Evolutionary conservation across 768 basidiomycete species (phyloP).

Genomic region (Amanita phalloides): DNA sequence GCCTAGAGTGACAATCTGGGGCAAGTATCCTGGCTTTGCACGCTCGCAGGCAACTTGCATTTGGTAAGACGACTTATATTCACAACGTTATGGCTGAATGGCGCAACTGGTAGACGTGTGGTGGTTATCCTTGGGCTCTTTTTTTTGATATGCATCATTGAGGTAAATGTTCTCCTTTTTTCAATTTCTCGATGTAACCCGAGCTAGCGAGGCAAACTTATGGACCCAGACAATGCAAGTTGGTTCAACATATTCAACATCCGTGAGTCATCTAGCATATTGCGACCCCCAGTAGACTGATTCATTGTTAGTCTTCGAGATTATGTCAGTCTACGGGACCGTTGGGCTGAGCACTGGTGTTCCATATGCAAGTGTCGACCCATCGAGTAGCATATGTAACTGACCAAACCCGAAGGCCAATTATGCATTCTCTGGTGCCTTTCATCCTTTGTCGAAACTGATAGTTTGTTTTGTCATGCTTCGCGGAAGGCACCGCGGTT

Average conservation of each 20-base stretch:
- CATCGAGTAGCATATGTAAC: not conserved
- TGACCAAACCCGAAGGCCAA: conserved; percentile 42
- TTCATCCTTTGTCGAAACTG: conserved; percentile 76
- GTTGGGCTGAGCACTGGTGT: conserved; percentile 87
- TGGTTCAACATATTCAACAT: conserved; percentile 87
- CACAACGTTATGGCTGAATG: not conserved
- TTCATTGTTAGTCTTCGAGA: conserved; percentile 58
- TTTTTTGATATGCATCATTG: conserved; percentile 91
- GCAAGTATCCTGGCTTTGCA: conserved; percentile 72
- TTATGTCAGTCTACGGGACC: conserved; percentile 81
- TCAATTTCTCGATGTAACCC: not conserved
- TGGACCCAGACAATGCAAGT: conserved; percentile 33
- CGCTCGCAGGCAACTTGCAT: conserved; percentile 81
- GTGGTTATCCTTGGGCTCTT: conserved; percentile 79
- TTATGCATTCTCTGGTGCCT: conserved; percentile 72
- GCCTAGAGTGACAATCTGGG: conserved; percentile 54
- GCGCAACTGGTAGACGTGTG: conserved; percentile 67
- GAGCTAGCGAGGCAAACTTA: conserved; percentile 45
- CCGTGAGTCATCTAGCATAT: conserved; percentile 29
- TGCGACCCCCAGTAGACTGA: not conserved
- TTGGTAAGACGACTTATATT: conserved; percentile 41
- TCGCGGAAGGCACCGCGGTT: conserved; percentile 83
- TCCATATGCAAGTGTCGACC: conserved; percentile 32
- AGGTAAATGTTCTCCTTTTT: conserved; percentile 36
- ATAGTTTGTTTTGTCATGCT: conserved; percentile 86